Percentiles rank a stretch among this genome's conserved stretches.
phyloP scores from a whole-genome alignment of 352 stramenopile genomes.

The Phytopythium chamaehyphon region DNA sequence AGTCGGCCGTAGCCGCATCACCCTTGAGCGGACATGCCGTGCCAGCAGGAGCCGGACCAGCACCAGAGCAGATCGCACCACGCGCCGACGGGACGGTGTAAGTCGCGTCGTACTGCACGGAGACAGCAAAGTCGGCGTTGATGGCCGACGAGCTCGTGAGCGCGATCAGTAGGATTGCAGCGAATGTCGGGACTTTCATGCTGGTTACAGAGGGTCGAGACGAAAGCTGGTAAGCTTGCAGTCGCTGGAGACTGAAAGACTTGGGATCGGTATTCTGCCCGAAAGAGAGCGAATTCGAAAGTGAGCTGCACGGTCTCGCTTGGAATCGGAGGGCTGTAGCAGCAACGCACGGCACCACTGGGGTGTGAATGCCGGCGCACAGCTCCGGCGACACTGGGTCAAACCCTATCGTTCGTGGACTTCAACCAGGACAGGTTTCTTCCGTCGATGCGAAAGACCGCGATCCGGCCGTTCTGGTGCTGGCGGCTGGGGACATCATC shows the following conservation, averaged over 20 bases:
- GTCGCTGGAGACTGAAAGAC: background rate
- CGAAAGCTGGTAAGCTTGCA: background rate
- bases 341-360: no score
- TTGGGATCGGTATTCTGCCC: background rate
- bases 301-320: background rate
- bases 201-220: background rate
- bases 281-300: constrained; percentile 3
- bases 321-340: no score
- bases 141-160: background rate
- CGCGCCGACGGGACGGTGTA: constrained; percentile 40
- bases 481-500: no score
- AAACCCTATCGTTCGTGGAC: no score
- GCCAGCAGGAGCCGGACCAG: constrained; percentile 24
- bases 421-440: no score
- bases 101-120: constrained; percentile 53
- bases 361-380: no score
- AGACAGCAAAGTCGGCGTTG: constrained; percentile 23
- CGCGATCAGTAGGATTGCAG: constrained; percentile 5
- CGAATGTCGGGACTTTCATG: constrained; percentile 7
- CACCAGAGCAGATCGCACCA: constrained; percentile 43
- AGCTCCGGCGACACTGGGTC: no score
- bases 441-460: no score
- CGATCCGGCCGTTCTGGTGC: no score
- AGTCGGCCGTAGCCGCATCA: constrained; percentile 34
- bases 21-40: constrained; percentile 49